Evolutionary conservation across 2,329 filamentous ascomycete species (phyloP), one percentile per base, ranked within the genome.

Genomic region (Chaetoscypha palmicola): DNA sequence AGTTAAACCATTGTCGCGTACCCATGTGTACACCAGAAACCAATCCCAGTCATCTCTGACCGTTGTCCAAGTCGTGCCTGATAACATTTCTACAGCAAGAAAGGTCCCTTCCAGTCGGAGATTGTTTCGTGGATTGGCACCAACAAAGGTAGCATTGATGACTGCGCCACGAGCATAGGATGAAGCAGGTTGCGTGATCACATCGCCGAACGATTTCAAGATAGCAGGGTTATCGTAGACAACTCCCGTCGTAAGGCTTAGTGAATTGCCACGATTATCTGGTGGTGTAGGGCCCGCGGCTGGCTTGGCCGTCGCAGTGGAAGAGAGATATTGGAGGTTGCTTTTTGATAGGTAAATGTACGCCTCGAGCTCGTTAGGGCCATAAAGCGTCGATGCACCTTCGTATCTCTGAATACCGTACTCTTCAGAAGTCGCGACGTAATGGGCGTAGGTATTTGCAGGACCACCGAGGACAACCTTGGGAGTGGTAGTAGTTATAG

Each of bases 381-480:
- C 91, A 62, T 86, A 92, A 2, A 97, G 77, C 0, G 91, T 97
- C 5, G 85, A 91, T 0, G 87, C 91, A n/a, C 90, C 91, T 67
- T 97, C 91, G 65, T 96, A 96, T 8, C 91, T 82, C 66, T 96
- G 91, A 35, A 92, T 71, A 10, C 68, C 67, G 62, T 92, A 94
- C 63, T 94, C 86, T 62, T 94, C 86, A 21, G 80, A 75, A 0
- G 88, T 86, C 5, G 80, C 59, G 50, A 86, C 83, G 61, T 86
- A 86, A 60, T 86, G 82, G 2, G 86, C 81, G 63, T 97, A 97
- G 46, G 79, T 89, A 62, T 97, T 97, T 39, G 88, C 88, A 0
- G 91, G 90, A 0, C 86, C 89, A 20, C 90, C 88, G 1, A 96
- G 71, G 1, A 95, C 84, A 3, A 94, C 87, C 22, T 87, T 63